A percentile compares a stretch with the other conserved stretches of the same genome.
phyloP scores from a whole-genome alignment of 2,329 filamentous ascomycete species.

The Verticillium longisporum region DNA sequence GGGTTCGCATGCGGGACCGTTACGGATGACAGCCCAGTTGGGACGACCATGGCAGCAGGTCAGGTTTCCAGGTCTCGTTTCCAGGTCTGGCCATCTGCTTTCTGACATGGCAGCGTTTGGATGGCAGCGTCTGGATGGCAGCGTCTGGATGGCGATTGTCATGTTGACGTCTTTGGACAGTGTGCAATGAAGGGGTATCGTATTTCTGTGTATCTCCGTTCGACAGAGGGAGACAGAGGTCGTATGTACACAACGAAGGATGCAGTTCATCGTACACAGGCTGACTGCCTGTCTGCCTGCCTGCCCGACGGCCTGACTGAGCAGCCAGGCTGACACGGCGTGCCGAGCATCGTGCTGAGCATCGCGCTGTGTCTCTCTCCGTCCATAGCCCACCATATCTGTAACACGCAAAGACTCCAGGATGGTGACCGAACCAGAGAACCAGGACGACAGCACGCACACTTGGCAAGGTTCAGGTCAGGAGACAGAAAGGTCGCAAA shows the following conservation, averaged over 20 bases:
- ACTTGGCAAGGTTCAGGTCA: not conserved
- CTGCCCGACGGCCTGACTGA: too few relatives aligned
- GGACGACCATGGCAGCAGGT: not conserved
- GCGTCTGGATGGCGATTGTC: too few relatives aligned
- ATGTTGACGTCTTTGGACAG: too few relatives aligned
- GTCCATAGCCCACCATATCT: not conserved
- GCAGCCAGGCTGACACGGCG: too few relatives aligned
- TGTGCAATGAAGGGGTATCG: not conserved
- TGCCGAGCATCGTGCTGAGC: not conserved
- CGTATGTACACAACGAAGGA: not conserved
- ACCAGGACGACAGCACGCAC: not conserved
- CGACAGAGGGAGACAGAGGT: not conserved
- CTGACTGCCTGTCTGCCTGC: not conserved
- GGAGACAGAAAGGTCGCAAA: not conserved
- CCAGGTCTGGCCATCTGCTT: not conserved
- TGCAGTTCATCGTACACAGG: not conserved
- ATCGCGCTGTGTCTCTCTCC: not conserved
- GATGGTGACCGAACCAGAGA: not conserved
- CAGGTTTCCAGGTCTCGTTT: too few relatives aligned
- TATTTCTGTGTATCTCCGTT: not conserved
- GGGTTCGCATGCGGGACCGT: not conserved
- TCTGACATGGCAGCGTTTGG: not conserved
- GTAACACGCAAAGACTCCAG: not conserved
- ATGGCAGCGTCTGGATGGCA: too few relatives aligned
- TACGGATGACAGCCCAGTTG: not conserved